Evolutionary conservation across 148 eudicot species (phyloP).

Genomic region (Chenopodium album): DNA sequence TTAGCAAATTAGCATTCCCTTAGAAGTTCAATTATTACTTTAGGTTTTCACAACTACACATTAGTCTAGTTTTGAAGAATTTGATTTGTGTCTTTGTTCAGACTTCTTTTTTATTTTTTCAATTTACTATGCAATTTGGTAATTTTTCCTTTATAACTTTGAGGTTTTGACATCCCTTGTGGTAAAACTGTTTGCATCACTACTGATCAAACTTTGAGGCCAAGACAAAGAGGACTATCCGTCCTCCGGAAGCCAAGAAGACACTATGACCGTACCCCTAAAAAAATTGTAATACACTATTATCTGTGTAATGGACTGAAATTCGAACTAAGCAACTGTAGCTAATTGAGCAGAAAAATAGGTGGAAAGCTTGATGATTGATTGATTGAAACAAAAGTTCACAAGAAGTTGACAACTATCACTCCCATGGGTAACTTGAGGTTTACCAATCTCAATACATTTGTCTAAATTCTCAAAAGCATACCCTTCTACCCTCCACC

Average conservation of each 20-base stretch:
- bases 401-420: too few species aligned
- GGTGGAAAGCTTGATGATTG: too few species aligned
- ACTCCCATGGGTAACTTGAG: too few species aligned
- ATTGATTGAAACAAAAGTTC: too few species aligned
- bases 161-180: not conserved
- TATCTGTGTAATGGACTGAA: too few species aligned
- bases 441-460: too few species aligned
- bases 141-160: not conserved
- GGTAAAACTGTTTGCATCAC: not conserved
- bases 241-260: not conserved
- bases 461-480: too few species aligned
- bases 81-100: not conserved
- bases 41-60: not conserved
- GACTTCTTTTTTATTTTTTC: not conserved
- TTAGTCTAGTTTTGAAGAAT: constrained; percentile 15
- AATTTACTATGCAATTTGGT: not conserved
- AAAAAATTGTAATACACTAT: too few species aligned
- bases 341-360: too few species aligned
- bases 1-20: too few species aligned
- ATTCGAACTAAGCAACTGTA: too few species aligned
- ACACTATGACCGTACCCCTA: not conserved
- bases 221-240: not conserved
- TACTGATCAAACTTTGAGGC: not conserved
- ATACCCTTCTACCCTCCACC: too few species aligned
- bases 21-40: not conserved